Evolutionary conservation across 1,284 basidiomycete genomes (phyloP).

Genomic region (Phenoliferia sp.): DNA sequence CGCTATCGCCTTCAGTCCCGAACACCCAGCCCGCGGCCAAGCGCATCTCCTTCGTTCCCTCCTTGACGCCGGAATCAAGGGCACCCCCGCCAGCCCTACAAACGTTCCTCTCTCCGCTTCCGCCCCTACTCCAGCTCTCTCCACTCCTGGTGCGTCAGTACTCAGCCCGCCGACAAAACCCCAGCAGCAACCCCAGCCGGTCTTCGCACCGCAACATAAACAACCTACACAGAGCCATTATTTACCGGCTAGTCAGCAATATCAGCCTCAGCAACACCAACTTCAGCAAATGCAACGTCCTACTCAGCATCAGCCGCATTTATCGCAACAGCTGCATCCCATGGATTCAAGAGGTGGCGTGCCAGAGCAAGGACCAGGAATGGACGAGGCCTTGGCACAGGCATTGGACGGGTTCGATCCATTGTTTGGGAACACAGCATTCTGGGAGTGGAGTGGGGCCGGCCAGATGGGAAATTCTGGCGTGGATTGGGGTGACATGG

Average conservation of each 20-base stretch:
- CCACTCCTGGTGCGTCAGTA: background rate
- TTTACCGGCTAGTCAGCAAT: background rate
- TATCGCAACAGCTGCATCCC: too few relatives aligned
- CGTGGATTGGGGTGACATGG: background rate
- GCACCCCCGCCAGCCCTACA: conserved; percentile 4
- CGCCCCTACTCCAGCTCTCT: conserved; percentile 2
- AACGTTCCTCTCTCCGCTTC: conserved; percentile 11
- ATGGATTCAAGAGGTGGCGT: too few relatives aligned
- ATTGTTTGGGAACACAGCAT: conserved; percentile 14
- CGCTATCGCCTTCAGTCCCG: conserved; percentile 19
- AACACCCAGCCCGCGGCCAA: conserved; percentile 26
- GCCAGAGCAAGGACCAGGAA: conserved; percentile 9
- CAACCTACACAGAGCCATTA: background rate
- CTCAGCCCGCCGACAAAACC: background rate
- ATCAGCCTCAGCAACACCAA: conserved; percentile 3
- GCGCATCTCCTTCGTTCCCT: conserved; percentile 27
- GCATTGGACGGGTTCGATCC: conserved; percentile 28
- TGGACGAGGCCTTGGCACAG: conserved; percentile 22
- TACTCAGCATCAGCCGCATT: background rate
- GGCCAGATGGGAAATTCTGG: background rate
- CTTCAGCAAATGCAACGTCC: background rate
- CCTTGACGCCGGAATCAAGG: conserved; percentile 28
- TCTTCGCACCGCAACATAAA: background rate
- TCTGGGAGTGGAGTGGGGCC: conserved; percentile 19
- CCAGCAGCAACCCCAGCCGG: background rate